Percentiles rank a stretch among this genome's conserved stretches.
Evolutionary conservation across 176 grass and related monocot genomes (phyloP).

Genomic region (Rhynchospora tenuis): DNA sequence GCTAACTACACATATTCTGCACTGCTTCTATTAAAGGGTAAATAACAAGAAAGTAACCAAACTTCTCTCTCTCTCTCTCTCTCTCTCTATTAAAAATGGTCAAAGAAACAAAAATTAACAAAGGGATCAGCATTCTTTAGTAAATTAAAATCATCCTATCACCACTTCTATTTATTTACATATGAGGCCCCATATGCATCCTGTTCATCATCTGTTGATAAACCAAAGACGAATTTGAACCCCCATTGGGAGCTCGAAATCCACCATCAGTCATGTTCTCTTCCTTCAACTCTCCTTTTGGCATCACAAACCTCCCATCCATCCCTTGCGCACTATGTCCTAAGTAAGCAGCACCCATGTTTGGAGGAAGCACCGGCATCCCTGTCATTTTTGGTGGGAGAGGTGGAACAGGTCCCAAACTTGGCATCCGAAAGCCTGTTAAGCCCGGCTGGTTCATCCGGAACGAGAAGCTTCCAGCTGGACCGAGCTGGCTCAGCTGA

Average conservation of each 20-base stretch:
- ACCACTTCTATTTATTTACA: conserved; percentile 47
- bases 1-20: conserved; percentile 13
- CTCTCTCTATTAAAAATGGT: conserved; percentile 12
- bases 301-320: conserved; percentile 31
- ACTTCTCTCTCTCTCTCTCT: neutral
- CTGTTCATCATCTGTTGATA: conserved; percentile 58
- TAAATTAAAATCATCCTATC: conserved; percentile 35
- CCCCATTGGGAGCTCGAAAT: conserved; percentile 23
- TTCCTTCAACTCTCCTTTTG: conserved; percentile 38
- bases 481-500: conserved; percentile 12
- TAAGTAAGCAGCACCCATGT: conserved; percentile 23
- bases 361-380: conserved; percentile 10
- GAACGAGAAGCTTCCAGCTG: conserved; percentile 40
- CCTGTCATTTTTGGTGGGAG: conserved; percentile 6
- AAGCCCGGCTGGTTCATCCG: conserved; percentile 37
- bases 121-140: conserved; percentile 22
- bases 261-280: conserved; percentile 20
- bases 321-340: neutral
- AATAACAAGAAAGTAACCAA: conserved; percentile 14
- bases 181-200: conserved; percentile 44
- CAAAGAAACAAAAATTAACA: conserved; percentile 13
- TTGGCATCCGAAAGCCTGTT: conserved; percentile 26
- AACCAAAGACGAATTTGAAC: neutral
- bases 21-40: conserved; percentile 12
- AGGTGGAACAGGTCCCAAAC: conserved; percentile 6